Evolutionary conservation across 768 basidiomycete genomes (phyloP), one percentile per base, ranked within the genome.

Genomic region (Leccinum truebloodii): DNA sequence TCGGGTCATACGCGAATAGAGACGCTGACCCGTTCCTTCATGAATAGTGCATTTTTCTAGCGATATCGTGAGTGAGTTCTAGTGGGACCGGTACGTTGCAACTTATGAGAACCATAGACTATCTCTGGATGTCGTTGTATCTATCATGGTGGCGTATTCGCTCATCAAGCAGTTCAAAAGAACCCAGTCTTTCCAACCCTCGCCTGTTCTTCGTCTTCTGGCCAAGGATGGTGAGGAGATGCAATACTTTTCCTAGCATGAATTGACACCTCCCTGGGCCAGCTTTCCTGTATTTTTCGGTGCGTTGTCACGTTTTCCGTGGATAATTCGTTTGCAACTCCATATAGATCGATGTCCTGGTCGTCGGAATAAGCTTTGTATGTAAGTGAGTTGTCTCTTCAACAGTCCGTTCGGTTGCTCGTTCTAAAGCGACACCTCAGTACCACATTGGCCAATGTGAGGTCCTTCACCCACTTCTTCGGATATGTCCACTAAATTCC

Each of bases 171-270:
- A 58, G 22, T 63, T 49, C 32, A 44, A 4, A 35, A 46, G 26
- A 16, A 44, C 39, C 7, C 53, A 16, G 3, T 1, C 1, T 44
- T 55, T 61, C 2, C 53, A 48, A 1, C 24, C 32, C 6, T 61
- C 64, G 14, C 10, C 26, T 3, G 46, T 66, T 4, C 24, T 62
- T 13, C 16, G 4, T 22, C 1, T 49, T 22, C 59, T 65, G 7
- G 13, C 53, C 16, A 30, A 28, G 51, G 64, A 65, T 32, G 64
- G 64, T 65, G 49, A 65, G 64, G 14, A 30, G 13, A 14, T 22
- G 14, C 26, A 61, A 58, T 49, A 8, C 13, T 24, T 46, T 20
- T 9, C 24, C 41, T 20, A 24, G 9, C 22, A n/a, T 46, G 6
- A 16, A 32, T 22, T 59, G 41, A 59, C 39, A 16, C 34, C 22